Base-by-base conservation (phyloP, 495 filamentous ascomycete species). In the Neurospora sp. region DNA sequence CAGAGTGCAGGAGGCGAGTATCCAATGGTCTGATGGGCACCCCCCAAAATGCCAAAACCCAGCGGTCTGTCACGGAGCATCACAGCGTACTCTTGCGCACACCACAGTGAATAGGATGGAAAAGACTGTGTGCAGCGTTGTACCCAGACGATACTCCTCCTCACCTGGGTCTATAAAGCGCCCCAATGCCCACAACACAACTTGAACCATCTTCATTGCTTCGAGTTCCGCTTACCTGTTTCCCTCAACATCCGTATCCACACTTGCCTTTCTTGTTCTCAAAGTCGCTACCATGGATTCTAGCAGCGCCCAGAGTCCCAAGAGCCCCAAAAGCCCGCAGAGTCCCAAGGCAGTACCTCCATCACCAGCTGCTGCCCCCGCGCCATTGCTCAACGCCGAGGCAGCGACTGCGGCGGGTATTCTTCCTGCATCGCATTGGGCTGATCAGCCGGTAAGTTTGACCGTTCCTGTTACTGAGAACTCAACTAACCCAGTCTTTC, bases 371-470 rank as follows among this genome's bases (percentile, higher is more conserved):
- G 43, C n/a, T 13, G n/a, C 43, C 43, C n/a, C 43, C n/a, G n/a
- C n/a, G 10, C 9, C 45, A 5, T 4, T 54, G 45, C 45, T 54
- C 45, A 54, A 4, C n/a, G 21, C n/a, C 19, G 45, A 54, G 45
- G 45, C 45, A 1, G 45, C 45, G 9, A 21, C 45, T 21, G 45
- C 45, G n/a, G 45, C 45, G 5, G 70, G 42, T 24, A 71, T 71
- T 43, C 70, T 71, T 43, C 70, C 70, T 17, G 39, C 70, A 54
- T 34, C 43, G 42, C 70, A 71, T 21, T 71, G 70, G 70, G 45
- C 45, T 11, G 45, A 21, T 24, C 45, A 54, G 45, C 8, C 45
- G n/a, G 45, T 54, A 13, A 54, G 45, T 48, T 5, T 1, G 4
- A 0, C 4, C 4, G 21, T 1, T 13, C 9, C 45, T 5, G 5